Evolutionary conservation across 1,284 basidiomycete genomes (phyloP).

Genomic region (Boletus subluridellus): DNA sequence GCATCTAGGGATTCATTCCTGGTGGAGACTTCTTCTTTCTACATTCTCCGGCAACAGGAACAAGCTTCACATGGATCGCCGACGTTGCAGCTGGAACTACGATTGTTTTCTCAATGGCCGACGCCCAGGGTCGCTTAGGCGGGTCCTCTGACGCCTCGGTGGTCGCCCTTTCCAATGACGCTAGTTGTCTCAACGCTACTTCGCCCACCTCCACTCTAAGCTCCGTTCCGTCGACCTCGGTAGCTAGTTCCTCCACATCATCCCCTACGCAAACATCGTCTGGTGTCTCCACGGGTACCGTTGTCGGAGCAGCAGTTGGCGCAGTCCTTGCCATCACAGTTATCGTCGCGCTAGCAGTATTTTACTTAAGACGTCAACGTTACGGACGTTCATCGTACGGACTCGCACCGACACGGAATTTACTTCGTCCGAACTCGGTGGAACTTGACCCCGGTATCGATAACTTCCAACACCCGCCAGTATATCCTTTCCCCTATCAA

Average conservation of each 20-base stretch:
- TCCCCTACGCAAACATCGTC: constrained; percentile 22
- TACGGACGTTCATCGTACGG: constrained; percentile 26
- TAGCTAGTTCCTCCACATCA: constrained; percentile 32
- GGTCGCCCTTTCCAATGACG: constrained; percentile 51
- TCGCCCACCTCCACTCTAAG: constrained; percentile 52
- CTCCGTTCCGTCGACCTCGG: constrained; percentile 21
- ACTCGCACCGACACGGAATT: constrained; percentile 16
- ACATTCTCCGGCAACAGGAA: constrained; percentile 41
- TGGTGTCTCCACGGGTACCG: constrained; percentile 42
- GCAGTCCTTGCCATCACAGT: constrained; percentile 50
- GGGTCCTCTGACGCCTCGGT: constrained; percentile 51
- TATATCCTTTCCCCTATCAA: constrained; percentile 34
- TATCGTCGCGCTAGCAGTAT: constrained; percentile 46
- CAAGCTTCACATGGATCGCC: constrained; percentile 54
- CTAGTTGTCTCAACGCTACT: constrained; percentile 47
- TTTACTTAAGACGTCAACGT: constrained; percentile 40
- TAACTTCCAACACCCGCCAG: constrained; percentile 20
- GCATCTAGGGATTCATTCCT: constrained; percentile 58
- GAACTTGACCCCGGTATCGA: constrained; percentile 29
- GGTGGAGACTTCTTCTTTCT: constrained; percentile 50
- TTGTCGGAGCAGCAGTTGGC: constrained; percentile 60
- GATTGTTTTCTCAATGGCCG: constrained; percentile 60
- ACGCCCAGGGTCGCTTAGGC: constrained; percentile 53
- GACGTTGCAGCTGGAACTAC: constrained; percentile 58
- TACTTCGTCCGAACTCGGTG: constrained; percentile 30